A percentile compares a stretch with the other conserved stretches of the same genome.
These are phyloP conservation scores for Solanum bulbocastanum DNA, from an alignment of 257 asterid species.

Conservation along the genomic window DNA sequence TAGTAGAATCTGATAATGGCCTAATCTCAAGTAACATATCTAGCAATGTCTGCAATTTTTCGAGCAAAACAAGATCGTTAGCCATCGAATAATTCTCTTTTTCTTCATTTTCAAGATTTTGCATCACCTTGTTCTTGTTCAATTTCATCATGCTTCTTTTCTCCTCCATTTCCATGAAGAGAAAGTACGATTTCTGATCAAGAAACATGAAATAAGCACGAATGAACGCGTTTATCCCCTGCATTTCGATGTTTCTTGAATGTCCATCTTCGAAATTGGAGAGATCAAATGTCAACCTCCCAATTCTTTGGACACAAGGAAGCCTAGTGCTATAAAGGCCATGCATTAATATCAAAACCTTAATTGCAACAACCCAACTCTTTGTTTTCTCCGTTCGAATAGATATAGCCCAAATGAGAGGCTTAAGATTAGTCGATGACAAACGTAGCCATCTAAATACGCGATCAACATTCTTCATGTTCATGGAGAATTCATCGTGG, in stretches of 20 bases:
- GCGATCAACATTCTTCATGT: constrained; percentile 35
- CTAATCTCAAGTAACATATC: constrained; percentile 50
- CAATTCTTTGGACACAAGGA: constrained; percentile 34
- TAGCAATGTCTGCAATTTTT: constrained; percentile 41
- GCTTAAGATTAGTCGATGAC: constrained; percentile 51
- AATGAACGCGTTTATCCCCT: constrained; percentile 46
- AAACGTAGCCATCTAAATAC: constrained; percentile 57
- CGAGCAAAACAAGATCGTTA: constrained; percentile 35
- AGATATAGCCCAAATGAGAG: constrained; percentile 55
- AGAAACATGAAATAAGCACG: constrained; percentile 61
- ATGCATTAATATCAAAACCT: constrained; percentile 61
- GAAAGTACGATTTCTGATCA: constrained; percentile 44
- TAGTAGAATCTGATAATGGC: constrained; percentile 33
- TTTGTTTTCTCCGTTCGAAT: constrained; percentile 38
- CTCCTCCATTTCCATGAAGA: constrained; percentile 24
- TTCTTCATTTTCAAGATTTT: neutral
- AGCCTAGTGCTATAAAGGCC: constrained; percentile 22
- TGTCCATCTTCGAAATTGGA: constrained; percentile 48
- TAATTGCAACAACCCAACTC: constrained; percentile 65
- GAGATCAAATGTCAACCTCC: constrained; percentile 70
- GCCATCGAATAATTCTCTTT: constrained; percentile 4
- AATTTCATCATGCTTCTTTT: neutral
- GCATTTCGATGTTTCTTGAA: constrained; percentile 9
- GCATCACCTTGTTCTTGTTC: neutral
- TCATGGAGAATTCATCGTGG: constrained; percentile 42